Evolutionary conservation across 257 asterid species (phyloP), one percentile per base, ranked within the genome.

Genomic region (Penstemon davidsonii): DNA sequence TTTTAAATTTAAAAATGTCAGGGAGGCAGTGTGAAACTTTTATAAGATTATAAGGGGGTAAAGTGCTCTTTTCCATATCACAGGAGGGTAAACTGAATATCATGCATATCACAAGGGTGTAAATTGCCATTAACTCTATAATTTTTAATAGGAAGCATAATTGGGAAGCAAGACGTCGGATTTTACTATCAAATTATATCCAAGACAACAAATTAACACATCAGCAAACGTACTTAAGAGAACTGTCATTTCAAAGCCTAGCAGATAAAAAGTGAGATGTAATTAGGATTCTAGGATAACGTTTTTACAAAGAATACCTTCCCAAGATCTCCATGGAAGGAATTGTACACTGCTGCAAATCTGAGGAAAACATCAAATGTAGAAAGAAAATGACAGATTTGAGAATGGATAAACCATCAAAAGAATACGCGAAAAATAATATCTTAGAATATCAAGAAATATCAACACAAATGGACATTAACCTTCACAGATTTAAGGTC

Each of bases 321-420:
- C 93, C 99, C 99, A 91, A 52, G 87, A 80, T 82, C 86, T 87
- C 99, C 99, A 94, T 58, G 97, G 96, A 82, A 91, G 92, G 78
- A 91, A 91, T 62, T 87, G 96, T 73, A 83, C 95, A 50, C 90
- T 78, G 81, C 97, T 94, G 80, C 97, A 88, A 44, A 94, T 91
- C 99, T 94, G 83, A 81, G 68, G 38, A 68, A 46, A 79, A 54
- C 33, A 72, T 66, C 72, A 57, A 80, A 75, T 81, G 80, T 55
- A 67, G 73, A 53, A 42, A 38, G 54, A 64, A 37, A 18, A 72
- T 18, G 50, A 70, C 44, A 49, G 12, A 13, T 53, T 18, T 69
- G 52, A 68, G 64, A 62, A 10, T 25, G 68, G 52, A 71, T n/a
- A 42, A 19, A n/a, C 56, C 49, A 52, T 10, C 55, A 51, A 60